phyloP scores from a whole-genome alignment of 1,284 basidiomycete species.

The Hypsizygus ulmarius region DNA sequence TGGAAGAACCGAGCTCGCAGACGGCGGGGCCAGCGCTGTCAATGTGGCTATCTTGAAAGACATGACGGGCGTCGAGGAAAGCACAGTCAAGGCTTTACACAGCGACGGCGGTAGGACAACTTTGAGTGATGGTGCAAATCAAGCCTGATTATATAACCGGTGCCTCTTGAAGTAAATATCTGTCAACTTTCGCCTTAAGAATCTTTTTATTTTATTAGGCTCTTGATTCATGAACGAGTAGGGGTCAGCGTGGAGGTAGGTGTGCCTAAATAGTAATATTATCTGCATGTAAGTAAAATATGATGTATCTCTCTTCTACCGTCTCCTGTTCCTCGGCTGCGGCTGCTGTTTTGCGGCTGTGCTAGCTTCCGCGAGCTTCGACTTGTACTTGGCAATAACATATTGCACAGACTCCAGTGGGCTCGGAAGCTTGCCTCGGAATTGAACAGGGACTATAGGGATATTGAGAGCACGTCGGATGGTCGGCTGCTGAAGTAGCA shows the following conservation, averaged over 20 bases:
- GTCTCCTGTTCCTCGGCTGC: constrained; percentile 16
- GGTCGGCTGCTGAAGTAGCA: constrained; percentile 43
- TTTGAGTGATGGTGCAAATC: constrained; percentile 1
- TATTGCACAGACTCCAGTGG: constrained; percentile 26
- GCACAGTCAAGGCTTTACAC: constrained; percentile 2
- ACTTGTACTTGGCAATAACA: constrained; percentile 23
- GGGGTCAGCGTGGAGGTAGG: background rate
- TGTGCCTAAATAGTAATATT: constrained; percentile 7
- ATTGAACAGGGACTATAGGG: constrained; percentile 36
- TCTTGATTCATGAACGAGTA: too few species aligned
- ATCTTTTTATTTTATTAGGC: too few species aligned
- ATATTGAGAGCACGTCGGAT: constrained; percentile 49
- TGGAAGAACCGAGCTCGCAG: constrained; percentile 29
- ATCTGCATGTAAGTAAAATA: constrained; percentile 7
- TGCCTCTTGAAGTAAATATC: background rate
- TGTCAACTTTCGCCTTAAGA: background rate
- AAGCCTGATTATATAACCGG: constrained; percentile 8
- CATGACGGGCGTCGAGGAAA: constrained; percentile 22
- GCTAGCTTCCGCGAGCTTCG: constrained; percentile 23
- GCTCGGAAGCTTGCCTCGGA: constrained; percentile 30
- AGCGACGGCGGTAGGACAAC: background rate
- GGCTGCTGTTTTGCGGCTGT: constrained; percentile 5
- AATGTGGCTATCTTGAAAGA: constrained; percentile 30
- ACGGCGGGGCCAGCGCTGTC: constrained; percentile 24
- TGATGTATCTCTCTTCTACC: constrained; percentile 9